Evolutionary conservation across 306 rosid genomes (phyloP).

Genomic region (Clitoria ternatea): DNA sequence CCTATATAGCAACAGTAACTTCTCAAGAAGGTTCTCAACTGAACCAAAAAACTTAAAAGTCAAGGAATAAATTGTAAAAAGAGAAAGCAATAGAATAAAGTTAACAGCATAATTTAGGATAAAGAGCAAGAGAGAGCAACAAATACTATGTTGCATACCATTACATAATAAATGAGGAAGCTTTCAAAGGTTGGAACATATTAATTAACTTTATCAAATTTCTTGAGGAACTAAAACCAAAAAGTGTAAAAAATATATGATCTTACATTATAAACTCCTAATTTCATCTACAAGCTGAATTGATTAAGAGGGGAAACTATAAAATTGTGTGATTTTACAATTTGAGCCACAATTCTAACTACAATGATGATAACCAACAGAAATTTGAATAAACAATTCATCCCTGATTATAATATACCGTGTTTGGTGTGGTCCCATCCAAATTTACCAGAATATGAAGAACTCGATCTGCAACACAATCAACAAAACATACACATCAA

Average conservation of each 20-base stretch:
- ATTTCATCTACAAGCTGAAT: too few relatives aligned
- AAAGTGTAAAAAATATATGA: neutral
- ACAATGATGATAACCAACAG: too few relatives aligned
- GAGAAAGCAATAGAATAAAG: neutral
- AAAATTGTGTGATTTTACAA: too few relatives aligned
- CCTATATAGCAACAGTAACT: neutral
- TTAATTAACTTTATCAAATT: neutral
- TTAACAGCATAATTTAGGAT: neutral
- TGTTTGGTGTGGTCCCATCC: too few relatives aligned
- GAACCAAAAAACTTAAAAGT: neutral
- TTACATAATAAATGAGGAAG: neutral
- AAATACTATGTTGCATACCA: neutral
- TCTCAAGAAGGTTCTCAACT: constrained; percentile 6
- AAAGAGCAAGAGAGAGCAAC: neutral
- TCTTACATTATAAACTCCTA: neutral
- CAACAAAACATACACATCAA: too few relatives aligned
- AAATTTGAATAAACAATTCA: too few relatives aligned
- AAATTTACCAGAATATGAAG: too few relatives aligned
- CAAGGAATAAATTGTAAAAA: neutral
- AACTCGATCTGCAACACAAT: too few relatives aligned
- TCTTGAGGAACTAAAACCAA: neutral
- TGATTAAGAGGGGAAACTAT: too few relatives aligned
- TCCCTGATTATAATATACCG: too few relatives aligned
- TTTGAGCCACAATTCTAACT: too few relatives aligned
- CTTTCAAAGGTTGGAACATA: neutral